Evolutionary conservation across 202 grass and related monocot genomes (phyloP), one percentile per base, ranked within the genome.

Genomic region (Alloteropsis angusta): DNA sequence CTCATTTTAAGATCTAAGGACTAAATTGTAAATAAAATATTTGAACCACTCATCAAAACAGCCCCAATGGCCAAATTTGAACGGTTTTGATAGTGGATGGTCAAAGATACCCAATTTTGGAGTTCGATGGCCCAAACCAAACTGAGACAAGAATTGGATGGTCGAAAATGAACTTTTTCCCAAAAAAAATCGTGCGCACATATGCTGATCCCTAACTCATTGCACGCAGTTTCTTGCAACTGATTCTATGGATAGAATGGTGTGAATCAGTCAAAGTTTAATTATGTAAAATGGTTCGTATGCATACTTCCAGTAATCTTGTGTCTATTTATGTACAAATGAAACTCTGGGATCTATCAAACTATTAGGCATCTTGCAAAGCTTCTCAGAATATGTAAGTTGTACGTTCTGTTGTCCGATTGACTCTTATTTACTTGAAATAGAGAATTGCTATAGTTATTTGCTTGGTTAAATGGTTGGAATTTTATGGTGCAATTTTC

Each of bases 311-410:
- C 71, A 16, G 65, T 53, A 38, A 14, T 77, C 83, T 84, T 67
- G 5, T 38, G 5, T 38, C 36, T 74, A 1, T 59, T 12, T 74
- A 9, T 34, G 80, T 11, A 71, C 74, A 97, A 90, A 86, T 93
- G 68, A 93, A 93, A 59, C 80, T 97, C 42, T 97, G 90, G 93
- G 93, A 93, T 73, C 41, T 97, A 70, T 85, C 85, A 67, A 91
- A 97, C 47, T 87, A 89, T 65, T 88, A 93, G 47, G 86, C 90
- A 7, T 82, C 90, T 2, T 93, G 90, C 38, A 21, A 89, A 49
- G 88, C 74, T 15, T 93, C 88, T n/a, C 46, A 82, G 80, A 97
- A 89, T 59, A 76, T 66, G 26, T 87, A 91, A 32, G 74, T 91
- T 62, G 93, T 89, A 90, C 74, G 93, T 84, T 16, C 69, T 35